Percentiles rank a stretch among this genome's conserved stretches.
Evolutionary conservation across 129 eudicot genomes (phyloP).

Genomic region (Daucus carota): DH1_v3.0 NC_030381.2:43198001-43198500

Average conservation of each 20-base stretch:
- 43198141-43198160: not conserved
- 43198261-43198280: not conserved
- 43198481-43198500: constrained; percentile 81
- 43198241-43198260: not conserved
- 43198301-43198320: not conserved
- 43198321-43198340: not conserved
- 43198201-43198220: not conserved
- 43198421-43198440: constrained; percentile 82
- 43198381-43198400: constrained; percentile 91
- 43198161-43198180: not conserved
- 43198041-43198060: not conserved
- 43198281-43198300: not conserved
- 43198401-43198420: constrained; percentile 95
- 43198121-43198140: not conserved
- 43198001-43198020: constrained; percentile 89
- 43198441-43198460: constrained; percentile 95
- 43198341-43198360: not conserved
- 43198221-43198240: not conserved
- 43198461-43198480: constrained; percentile 95
- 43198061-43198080: not conserved
- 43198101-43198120: not conserved
- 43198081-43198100: not conserved
- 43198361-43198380: constrained; percentile 34
- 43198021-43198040: constrained; percentile 37
- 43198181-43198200: not conserved